Percentiles rank a stretch among this genome's conserved stretches.
Evolutionary conservation across 495 filamentous ascomycete species (phyloP).

Genomic region (Penicillium flavigenum): DNA sequence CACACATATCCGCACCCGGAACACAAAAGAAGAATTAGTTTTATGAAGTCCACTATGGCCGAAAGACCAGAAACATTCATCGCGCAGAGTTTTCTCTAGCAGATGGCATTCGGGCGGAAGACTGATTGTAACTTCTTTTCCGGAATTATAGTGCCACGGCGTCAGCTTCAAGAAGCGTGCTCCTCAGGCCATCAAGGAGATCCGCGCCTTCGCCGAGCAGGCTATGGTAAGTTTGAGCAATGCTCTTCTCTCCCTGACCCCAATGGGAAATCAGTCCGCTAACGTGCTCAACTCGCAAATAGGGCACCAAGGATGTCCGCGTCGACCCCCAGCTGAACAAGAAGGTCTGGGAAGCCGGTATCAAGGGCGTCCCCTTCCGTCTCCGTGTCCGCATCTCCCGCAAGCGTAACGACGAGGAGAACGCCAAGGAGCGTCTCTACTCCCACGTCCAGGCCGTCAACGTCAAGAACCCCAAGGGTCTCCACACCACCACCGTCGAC

Average conservation of each 20-base stretch:
- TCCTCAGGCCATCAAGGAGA: slow-evolving; percentile 98
- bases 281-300: slow-evolving; percentile 9
- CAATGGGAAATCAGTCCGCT: neutral
- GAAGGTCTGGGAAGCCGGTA: slow-evolving; percentile 99
- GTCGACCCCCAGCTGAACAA: slow-evolving; percentile 98
- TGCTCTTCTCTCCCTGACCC: neutral
- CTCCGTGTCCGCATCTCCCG: slow-evolving; percentile 96
- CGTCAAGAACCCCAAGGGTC: slow-evolving; percentile 97
- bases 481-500: slow-evolving; percentile 78
- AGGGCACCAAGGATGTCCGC: slow-evolving; percentile 98
- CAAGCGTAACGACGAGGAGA: slow-evolving; percentile 99
- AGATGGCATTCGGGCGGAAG: slow-evolving; percentile 63
- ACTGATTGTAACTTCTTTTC: slow-evolving; percentile 51
- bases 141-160: slow-evolving; percentile 74
- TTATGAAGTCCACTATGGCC: slow-evolving; percentile 69
- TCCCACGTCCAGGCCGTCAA: slow-evolving; percentile 99
- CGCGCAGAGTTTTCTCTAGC: slow-evolving; percentile 36
- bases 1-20: slow-evolving; percentile 20
- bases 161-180: slow-evolving; percentile 99
- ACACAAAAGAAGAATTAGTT: slow-evolving; percentile 57
- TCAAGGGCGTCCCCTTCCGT: slow-evolving; percentile 97
- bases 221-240: slow-evolving; percentile 77
- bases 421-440: slow-evolving; percentile 97
- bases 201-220: slow-evolving; percentile 83
- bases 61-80: slow-evolving; percentile 27